These are phyloP conservation scores for Backusella luteola DNA, from an alignment of 192 early-diverging fungal genomes.

Conservation along the genomic window DNA sequence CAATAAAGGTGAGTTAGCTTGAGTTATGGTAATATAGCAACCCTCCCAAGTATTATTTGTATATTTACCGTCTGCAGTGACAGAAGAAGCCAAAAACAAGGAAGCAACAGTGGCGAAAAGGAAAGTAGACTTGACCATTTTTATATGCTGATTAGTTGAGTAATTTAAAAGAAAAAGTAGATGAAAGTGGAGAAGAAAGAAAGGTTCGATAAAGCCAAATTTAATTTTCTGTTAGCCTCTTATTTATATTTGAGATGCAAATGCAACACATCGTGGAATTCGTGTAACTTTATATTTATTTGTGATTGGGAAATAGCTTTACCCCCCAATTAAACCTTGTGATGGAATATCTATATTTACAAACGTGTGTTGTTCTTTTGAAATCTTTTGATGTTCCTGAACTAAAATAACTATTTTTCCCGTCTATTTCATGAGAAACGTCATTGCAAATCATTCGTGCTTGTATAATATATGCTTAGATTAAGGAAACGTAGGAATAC, in stretches of 20 bases:
- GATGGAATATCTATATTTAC: neutral
- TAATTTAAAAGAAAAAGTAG: neutral
- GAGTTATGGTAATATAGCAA: neutral
- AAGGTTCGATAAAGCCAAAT: neutral
- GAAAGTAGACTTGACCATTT: slow-evolving; percentile 13
- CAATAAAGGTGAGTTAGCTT: neutral
- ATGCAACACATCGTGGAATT: slow-evolving; percentile 1
- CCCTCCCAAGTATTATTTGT: neutral
- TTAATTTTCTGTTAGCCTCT: neutral
- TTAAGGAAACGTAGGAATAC: neutral
- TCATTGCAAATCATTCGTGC: neutral
- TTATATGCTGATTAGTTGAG: neutral
- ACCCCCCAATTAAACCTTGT: neutral
- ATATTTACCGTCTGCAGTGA: neutral
- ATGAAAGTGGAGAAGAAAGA: neutral
- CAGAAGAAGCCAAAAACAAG: neutral
- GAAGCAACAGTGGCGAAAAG: neutral
- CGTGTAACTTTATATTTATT: neutral
- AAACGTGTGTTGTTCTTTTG: neutral
- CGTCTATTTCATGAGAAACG: neutral
- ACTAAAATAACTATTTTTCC: neutral
- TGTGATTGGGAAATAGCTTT: neutral
- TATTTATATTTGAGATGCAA: neutral
- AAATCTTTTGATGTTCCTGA: neutral
- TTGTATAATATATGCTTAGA: neutral